A percentile compares a stretch with the other conserved stretches of the same genome.
These are phyloP conservation scores for Aurinia saxatilis DNA, from an alignment of 345 rosid species.

Conservation along the genomic window DNA sequence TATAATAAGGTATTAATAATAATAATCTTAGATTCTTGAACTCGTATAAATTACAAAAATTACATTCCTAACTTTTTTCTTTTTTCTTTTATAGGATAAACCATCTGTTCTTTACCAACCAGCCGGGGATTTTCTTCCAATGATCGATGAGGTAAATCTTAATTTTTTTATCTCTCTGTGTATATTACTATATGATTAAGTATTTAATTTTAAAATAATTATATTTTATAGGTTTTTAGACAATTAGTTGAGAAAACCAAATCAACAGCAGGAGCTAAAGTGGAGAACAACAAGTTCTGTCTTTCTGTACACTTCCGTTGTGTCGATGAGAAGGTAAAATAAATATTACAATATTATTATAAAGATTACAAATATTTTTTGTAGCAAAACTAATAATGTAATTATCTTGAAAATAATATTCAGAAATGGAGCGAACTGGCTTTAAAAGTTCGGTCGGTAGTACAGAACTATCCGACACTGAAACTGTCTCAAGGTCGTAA, in stretches of 20 bases:
- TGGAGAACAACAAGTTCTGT: slow-evolving; percentile 94
- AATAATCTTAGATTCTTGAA: background rate
- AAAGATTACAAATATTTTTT: background rate
- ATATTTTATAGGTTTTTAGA: slow-evolving; percentile 43
- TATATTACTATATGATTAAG: background rate
- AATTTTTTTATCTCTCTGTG: background rate
- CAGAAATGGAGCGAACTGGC: slow-evolving; percentile 86
- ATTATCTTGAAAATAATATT: background rate
- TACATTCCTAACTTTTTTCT: background rate
- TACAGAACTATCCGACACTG: slow-evolving; percentile 60
- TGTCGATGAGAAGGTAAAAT: slow-evolving; percentile 69
- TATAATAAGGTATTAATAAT: slow-evolving; percentile 40
- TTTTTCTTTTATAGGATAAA: slow-evolving; percentile 30
- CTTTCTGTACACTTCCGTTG: slow-evolving; percentile 84
- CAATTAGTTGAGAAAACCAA: slow-evolving; percentile 58
- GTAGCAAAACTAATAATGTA: background rate
- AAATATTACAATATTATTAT: background rate
- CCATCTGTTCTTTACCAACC: slow-evolving; percentile 70
- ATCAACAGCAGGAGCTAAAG: slow-evolving; percentile 67
- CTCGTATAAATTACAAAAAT: slow-evolving; percentile 1
- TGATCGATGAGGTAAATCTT: slow-evolving; percentile 73
- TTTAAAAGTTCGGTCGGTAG: slow-evolving; percentile 53
- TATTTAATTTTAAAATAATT: background rate
- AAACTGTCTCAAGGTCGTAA: slow-evolving; percentile 74
- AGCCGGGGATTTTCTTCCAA: slow-evolving; percentile 75